Percentiles rank a stretch among this genome's conserved stretches.
Conservation (phyloP, 805 yeast species). For the Saccharomycopsis fibuligera region DNA sequence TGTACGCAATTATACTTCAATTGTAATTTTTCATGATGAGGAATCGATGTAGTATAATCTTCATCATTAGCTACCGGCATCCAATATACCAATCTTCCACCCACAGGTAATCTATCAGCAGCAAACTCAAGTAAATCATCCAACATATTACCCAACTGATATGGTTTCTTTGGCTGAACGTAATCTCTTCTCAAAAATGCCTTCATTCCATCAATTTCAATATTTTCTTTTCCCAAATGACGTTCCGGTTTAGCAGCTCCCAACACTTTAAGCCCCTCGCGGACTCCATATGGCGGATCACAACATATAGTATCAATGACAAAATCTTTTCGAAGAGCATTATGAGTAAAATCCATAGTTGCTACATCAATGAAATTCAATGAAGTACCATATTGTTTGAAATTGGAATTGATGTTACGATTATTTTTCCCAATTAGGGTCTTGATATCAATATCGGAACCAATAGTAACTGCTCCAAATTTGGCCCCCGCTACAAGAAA, state of each 20-base stretch:
- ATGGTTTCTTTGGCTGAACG: constrained; percentile 89
- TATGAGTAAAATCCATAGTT: constrained; percentile 93
- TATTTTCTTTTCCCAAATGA: constrained; percentile 65
- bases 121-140: constrained; percentile 76
- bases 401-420: constrained; percentile 53
- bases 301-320: constrained; percentile 77
- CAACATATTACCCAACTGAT: constrained; percentile 67
- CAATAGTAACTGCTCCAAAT: constrained; percentile 73
- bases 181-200: constrained; percentile 77
- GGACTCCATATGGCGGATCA: constrained; percentile 97
- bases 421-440: constrained; percentile 51
- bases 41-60: constrained; percentile 56
- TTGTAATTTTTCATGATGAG: constrained; percentile 70
- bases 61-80: constrained; percentile 96
- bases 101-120: constrained; percentile 58
- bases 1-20: constrained; percentile 74
- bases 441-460: constrained; percentile 88
- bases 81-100: constrained; percentile 90
- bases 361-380: constrained; percentile 62
- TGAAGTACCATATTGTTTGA: constrained; percentile 62
- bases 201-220: constrained; percentile 70
- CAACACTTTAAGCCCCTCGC: constrained; percentile 90
- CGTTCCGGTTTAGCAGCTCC: constrained; percentile 66
- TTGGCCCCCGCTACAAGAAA: constrained; percentile 83
- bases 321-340: constrained; percentile 61